Conservation (phyloP, 2,329 filamentous ascomycete species). For the Xylariaceae sp. region DNA sequence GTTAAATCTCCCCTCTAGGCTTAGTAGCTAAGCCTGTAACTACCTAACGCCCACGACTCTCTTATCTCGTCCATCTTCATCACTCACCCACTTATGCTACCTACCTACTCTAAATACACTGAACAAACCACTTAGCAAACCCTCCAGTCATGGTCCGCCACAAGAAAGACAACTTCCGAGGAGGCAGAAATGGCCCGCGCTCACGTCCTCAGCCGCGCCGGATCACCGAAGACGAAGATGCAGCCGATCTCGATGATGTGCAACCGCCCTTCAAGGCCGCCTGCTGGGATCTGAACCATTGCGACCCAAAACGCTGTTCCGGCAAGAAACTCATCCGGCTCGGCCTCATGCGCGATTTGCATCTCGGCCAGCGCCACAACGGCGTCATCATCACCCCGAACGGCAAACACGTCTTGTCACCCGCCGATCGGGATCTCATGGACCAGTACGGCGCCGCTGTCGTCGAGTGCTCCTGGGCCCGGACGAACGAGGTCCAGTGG, state of each 20-base stretch:
- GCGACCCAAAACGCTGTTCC: constrained; percentile 93
- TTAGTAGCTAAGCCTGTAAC: no score
- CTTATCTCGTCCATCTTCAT: background rate
- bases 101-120: background rate
- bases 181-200: constrained; percentile 66
- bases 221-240: constrained; percentile 34
- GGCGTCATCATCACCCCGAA: constrained; percentile 95
- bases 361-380: constrained; percentile 84
- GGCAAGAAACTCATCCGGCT: constrained; percentile 91
- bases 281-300: constrained; percentile 97
- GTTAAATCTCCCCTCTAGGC: no score
- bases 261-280: constrained; percentile 77
- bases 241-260: constrained; percentile 38
- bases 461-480: constrained; percentile 95
- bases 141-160: constrained; percentile 73
- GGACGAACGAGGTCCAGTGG: constrained; percentile 88
- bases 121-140: background rate
- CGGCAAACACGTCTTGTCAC: constrained; percentile 78
- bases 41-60: no score
- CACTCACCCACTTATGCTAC: background rate
- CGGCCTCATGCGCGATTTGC: constrained; percentile 87
- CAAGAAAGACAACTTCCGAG: constrained; percentile 81
- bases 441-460: constrained; percentile 90
- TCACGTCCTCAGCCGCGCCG: constrained; percentile 39
- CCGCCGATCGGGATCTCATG: constrained; percentile 75